phyloP scores from a whole-genome alignment of 768 basidiomycete genomes.

The Daedaleopsis sinensis region DNA sequence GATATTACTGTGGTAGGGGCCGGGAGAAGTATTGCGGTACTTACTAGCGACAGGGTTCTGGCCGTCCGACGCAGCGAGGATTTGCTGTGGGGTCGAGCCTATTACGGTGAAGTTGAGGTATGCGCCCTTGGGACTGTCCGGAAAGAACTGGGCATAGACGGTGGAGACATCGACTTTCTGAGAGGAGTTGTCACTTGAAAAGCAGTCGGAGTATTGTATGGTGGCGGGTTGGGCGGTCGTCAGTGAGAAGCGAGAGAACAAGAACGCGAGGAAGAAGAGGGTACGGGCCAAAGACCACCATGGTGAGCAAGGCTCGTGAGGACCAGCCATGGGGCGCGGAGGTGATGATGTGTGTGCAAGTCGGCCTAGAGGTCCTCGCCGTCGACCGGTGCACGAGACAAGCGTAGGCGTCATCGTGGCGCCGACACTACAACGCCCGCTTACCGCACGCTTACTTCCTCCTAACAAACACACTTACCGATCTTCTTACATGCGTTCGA shows the following conservation, averaged over 20 bases:
- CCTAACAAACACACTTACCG: background rate
- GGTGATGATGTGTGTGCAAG: slow-evolving; percentile 6
- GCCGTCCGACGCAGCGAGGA: slow-evolving; percentile 59
- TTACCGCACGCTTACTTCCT: background rate
- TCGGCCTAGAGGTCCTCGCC: slow-evolving; percentile 1
- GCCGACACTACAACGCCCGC: background rate
- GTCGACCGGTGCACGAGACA: slow-evolving; percentile 3
- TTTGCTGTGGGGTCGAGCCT: slow-evolving; percentile 60
- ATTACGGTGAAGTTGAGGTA: slow-evolving; percentile 75
- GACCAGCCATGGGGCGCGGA: slow-evolving; percentile 10
- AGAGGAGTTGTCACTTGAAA: slow-evolving; percentile 46
- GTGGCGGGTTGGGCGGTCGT: slow-evolving; percentile 55
- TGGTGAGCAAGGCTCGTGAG: slow-evolving; percentile 9
- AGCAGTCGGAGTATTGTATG: slow-evolving; percentile 72
- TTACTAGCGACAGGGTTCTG: slow-evolving; percentile 60
- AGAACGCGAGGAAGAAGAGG: slow-evolving; percentile 22
- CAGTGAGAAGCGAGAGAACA: slow-evolving; percentile 13
- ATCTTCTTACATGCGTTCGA: background rate
- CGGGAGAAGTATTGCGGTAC: background rate
- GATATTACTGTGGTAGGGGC: background rate
- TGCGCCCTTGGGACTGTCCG: slow-evolving; percentile 35
- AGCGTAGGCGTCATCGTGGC: slow-evolving; percentile 3
- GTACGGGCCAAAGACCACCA: slow-evolving; percentile 20
- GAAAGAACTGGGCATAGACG: slow-evolving; percentile 73
- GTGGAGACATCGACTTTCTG: slow-evolving; percentile 67